Evolutionary conservation across 352 stramenopile genomes (phyloP), one percentile per base, ranked within the genome.

Genomic region (Pythium biforme): DNA sequence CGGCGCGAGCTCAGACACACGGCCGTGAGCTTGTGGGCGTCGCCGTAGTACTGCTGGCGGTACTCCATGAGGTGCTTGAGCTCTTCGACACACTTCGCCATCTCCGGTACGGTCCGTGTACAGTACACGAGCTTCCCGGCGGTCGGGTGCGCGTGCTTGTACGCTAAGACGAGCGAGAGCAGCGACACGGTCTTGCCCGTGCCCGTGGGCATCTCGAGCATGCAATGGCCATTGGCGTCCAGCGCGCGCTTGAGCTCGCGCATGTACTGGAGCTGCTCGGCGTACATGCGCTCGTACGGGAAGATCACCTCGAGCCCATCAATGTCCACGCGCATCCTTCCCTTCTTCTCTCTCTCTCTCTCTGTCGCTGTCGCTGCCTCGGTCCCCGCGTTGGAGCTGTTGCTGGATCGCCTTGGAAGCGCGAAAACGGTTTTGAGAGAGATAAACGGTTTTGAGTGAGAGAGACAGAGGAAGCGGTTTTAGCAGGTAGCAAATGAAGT

Each of bases 181-280:
- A 99, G 72, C 59, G 94, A 99, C 15, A 99, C 96, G 15, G 97
- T 99, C 77, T 99, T 99, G 59, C 97, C 97, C 22, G 96, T 99
- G 45, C 97, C 97, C 46, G 97, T 99, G 23, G 98, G 98, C 97
- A 99, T 99, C 77, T 99, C 97, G 27, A 99, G 75, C 69, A 99
- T 91, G 67, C 87, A 97, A 77, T 99, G 96, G 40, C 97, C 97
- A 48, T 98, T 93, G 1, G 94, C 93, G 69, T 99, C 97, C 29
- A 99, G 77, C 10, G 97, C 86, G 40, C 96, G 90, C 85, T 99
- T 99, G 14, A 99, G 80, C 63, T 98, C 92, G 26, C 94, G 84
- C 97, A 99, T 99, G 79, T 99, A 99, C 70, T 98, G 87, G 66
- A 99, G 97, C 81, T 99, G 98, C 74, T 99, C 98, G 40, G 96